Percentiles rank a stretch among this genome's conserved stretches.
Conservation (phyloP, 2,329 filamentous ascomycete species). For the Cercospora sp. region DNA sequence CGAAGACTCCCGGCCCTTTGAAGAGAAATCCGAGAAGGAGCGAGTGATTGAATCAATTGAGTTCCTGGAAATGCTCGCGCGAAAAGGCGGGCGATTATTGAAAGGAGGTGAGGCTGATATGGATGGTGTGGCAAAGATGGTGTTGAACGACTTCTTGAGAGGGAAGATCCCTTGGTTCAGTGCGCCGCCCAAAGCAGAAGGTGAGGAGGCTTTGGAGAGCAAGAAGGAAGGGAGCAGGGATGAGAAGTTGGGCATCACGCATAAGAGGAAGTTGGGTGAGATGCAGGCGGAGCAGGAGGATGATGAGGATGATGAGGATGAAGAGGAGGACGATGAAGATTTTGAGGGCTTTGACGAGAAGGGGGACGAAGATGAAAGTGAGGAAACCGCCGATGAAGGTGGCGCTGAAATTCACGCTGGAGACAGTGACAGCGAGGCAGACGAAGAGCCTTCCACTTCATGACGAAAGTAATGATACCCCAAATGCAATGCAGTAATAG, state of each 20-base stretch:
- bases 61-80: conserved; percentile 81
- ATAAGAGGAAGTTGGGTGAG: conserved; percentile 67
- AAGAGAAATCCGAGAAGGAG: conserved; percentile 34
- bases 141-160: conserved; percentile 91
- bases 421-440: conserved; percentile 9
- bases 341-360: conserved; percentile 39
- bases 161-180: conserved; percentile 98
- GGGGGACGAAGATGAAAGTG: conserved; percentile 32
- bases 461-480: conserved; percentile 21
- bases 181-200: conserved; percentile 61
- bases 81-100: conserved; percentile 81
- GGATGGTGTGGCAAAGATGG: conserved; percentile 94
- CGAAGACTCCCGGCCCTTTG: conserved; percentile 21
- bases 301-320: conserved; percentile 31
- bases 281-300: conserved; percentile 39
- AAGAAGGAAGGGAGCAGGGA: conserved; percentile 64
- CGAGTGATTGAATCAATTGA: conserved; percentile 64
- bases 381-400: conserved; percentile 11
- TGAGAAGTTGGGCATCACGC: conserved; percentile 81
- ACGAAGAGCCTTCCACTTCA: conserved; percentile 1
- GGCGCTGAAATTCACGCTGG: conserved; percentile 18
- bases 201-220: conserved; percentile 49
- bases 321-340: conserved; percentile 30
- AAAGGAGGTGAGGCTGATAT: conserved; percentile 94
- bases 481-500: neutral